These are phyloP conservation scores for Auriscalpium orientale DNA, from an alignment of 768 basidiomycete genomes.

Conservation along the genomic window DNA sequence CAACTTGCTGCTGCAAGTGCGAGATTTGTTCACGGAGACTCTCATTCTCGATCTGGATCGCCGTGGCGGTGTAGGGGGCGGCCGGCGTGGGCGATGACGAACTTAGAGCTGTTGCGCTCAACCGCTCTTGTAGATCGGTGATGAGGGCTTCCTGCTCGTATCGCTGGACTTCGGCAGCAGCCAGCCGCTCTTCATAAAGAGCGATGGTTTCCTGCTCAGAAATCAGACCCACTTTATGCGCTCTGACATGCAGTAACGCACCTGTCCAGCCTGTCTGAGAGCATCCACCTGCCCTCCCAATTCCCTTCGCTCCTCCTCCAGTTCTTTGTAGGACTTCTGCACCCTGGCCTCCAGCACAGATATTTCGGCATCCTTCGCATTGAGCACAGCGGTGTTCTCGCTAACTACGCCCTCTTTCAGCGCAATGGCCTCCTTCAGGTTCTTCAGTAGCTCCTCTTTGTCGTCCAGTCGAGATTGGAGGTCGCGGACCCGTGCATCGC, in stretches of 20 bases:
- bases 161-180: conserved; percentile 56
- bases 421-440: conserved; percentile 45
- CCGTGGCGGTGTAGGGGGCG: conserved; percentile 47
- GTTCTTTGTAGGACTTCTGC: conserved; percentile 36
- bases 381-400: conserved; percentile 42
- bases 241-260: conserved; percentile 24
- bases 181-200: conserved; percentile 85
- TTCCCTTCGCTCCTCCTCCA: conserved; percentile 57
- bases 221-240: too few species aligned
- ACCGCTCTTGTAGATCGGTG: conserved; percentile 48
- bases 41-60: conserved; percentile 92
- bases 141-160: conserved; percentile 73
- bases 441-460: conserved; percentile 34
- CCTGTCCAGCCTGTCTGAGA: conserved; percentile 83
- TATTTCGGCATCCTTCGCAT: conserved; percentile 57
- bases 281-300: conserved; percentile 73
- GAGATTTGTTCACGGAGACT: conserved; percentile 83
- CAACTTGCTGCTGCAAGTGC: conserved; percentile 74
- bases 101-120: conserved; percentile 22
- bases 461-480: conserved; percentile 38
- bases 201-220: conserved; percentile 78
- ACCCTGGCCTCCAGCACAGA: conserved; percentile 41
- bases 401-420: conserved; percentile 42
- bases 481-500: conserved; percentile 35
- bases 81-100: conserved; percentile 28